phyloP scores from a whole-genome alignment of 257 asterid genomes.

The Scutellaria barbata region DNA sequence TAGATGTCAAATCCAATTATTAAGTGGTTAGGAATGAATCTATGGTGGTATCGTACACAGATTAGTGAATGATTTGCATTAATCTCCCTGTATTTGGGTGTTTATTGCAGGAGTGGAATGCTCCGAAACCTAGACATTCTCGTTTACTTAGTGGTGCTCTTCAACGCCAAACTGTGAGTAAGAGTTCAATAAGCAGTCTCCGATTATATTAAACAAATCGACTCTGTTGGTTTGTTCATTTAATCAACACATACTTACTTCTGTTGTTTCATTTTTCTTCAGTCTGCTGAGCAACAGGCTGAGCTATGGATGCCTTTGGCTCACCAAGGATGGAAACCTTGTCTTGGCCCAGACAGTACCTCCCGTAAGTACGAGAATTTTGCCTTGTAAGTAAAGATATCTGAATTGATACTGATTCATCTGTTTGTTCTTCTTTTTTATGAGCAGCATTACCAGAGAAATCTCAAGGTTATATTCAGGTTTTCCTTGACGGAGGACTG shows the following conservation, averaged over 20 bases:
- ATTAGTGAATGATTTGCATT: conserved; percentile 5
- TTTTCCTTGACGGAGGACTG: conserved; percentile 97
- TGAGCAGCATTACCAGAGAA: conserved; percentile 64
- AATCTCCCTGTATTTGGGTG: neutral
- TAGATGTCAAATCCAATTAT: neutral
- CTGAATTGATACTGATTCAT: neutral
- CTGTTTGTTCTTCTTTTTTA: conserved; percentile 16
- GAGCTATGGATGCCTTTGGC: conserved; percentile 79
- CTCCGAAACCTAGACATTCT: conserved; percentile 80
- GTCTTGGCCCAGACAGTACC: conserved; percentile 38
- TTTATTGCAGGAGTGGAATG: conserved; percentile 66
- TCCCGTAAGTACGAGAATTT: conserved; percentile 52
- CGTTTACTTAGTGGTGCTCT: conserved; percentile 70
- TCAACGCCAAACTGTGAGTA: conserved; percentile 78
- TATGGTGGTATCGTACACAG: neutral
- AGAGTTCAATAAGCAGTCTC: conserved; percentile 33
- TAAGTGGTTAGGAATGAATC: neutral
- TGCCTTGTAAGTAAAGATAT: neutral
- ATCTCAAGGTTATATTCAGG: conserved; percentile 84
- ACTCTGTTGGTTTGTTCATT: neutral
- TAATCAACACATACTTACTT: neutral
- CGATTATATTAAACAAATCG: neutral
- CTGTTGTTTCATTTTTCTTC: conserved; percentile 30
- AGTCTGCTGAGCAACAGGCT: conserved; percentile 59
- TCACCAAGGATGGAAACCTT: conserved; percentile 74